phyloP scores from a whole-genome alignment of 129 eudicot genomes.

The Saussurea involucrata region DNA sequence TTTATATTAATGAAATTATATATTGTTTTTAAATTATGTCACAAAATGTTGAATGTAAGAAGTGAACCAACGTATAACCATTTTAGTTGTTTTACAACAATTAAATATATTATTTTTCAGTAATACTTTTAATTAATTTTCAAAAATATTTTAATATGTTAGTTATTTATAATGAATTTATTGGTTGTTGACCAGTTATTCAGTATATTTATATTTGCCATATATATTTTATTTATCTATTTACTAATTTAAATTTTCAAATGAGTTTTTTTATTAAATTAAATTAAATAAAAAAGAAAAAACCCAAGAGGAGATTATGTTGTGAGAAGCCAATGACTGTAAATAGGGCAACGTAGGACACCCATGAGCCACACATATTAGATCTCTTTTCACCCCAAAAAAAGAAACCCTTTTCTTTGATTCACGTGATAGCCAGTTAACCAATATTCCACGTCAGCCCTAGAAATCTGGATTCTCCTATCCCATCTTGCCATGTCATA shows the following conservation, averaged over 20 bases:
- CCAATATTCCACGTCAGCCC: slow-evolving; percentile 55
- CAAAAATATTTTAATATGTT: no score
- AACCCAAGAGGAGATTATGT: slow-evolving; percentile 1
- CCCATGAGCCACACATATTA: slow-evolving; percentile 55
- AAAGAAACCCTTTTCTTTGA: slow-evolving; percentile 25
- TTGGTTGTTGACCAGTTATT: no score
- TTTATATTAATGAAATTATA: no score
- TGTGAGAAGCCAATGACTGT: slow-evolving; percentile 48
- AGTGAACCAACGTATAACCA: no score
- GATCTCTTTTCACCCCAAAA: slow-evolving; percentile 27
- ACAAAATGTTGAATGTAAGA: no score
- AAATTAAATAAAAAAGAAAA: neutral
- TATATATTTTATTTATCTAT: neutral
- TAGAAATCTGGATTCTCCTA: slow-evolving; percentile 50
- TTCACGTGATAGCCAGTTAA: slow-evolving; percentile 54
- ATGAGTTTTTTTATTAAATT: neutral
- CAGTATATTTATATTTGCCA: no score
- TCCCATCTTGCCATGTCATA: slow-evolving; percentile 42
- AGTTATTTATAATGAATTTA: no score
- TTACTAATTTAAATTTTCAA: neutral
- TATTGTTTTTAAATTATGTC: no score
- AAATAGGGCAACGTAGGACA: slow-evolving; percentile 54
- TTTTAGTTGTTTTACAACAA: no score
- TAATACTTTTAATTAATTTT: no score
- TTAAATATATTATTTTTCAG: no score